Conservation (phyloP, 2,329 filamentous ascomycete species). For the Metarhizium rileyi region DNA sequence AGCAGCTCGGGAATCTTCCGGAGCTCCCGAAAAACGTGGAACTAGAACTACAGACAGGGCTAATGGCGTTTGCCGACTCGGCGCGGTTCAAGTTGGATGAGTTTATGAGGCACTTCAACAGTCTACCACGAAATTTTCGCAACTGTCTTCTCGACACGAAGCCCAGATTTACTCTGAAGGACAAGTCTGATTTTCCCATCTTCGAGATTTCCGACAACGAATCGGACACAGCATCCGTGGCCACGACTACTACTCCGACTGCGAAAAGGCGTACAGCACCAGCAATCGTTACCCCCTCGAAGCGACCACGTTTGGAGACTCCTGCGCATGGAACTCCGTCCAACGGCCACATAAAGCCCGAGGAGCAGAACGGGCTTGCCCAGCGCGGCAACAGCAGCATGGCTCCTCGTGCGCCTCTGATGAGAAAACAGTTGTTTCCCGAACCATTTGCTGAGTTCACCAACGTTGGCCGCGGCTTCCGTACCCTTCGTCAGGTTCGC, state of each 20-base stretch:
- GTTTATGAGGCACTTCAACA: slow-evolving; percentile 35
- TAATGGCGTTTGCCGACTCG: slow-evolving; percentile 47
- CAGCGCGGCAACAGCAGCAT: background rate
- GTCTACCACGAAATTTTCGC: slow-evolving; percentile 42
- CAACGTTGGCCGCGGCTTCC: slow-evolving; percentile 28
- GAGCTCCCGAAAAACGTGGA: slow-evolving; percentile 60
- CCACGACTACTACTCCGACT: slow-evolving; percentile 16
- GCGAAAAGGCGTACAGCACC: slow-evolving; percentile 20
- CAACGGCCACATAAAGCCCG: slow-evolving; percentile 25
- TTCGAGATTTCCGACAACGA: slow-evolving; percentile 32
- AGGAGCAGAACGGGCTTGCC: slow-evolving; percentile 21
- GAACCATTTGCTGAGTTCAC: slow-evolving; percentile 31
- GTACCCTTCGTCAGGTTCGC: slow-evolving; percentile 41
- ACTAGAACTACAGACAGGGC: slow-evolving; percentile 50
- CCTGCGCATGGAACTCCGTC: slow-evolving; percentile 7
- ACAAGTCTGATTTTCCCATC: slow-evolving; percentile 24
- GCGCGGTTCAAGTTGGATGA: slow-evolving; percentile 41
- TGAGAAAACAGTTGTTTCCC: slow-evolving; percentile 13
- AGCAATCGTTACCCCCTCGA: slow-evolving; percentile 23
- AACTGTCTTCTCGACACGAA: slow-evolving; percentile 35
- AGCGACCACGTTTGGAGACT: slow-evolving; percentile 19
- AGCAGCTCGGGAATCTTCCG: slow-evolving; percentile 48
- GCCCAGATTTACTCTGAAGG: slow-evolving; percentile 33
- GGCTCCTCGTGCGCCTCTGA: slow-evolving; percentile 8
- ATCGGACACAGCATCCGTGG: slow-evolving; percentile 20